Base-by-base conservation (phyloP, 2,329 filamentous ascomycete genomes). In the Nemania serpens region DNA sequence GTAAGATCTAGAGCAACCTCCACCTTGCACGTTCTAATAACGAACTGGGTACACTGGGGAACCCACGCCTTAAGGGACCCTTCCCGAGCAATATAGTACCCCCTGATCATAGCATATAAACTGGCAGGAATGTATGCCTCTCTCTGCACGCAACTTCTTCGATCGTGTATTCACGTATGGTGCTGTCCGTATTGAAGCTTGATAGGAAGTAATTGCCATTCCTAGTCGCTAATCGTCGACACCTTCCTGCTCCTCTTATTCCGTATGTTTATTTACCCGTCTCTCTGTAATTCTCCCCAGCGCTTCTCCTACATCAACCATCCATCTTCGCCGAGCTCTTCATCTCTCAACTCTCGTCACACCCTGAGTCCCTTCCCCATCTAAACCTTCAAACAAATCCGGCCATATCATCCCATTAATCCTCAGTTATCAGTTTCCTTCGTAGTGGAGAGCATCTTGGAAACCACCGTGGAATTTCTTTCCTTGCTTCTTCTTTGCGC, bases 331-430 rank as follows among this genome's bases (percentile, higher is more conserved):
- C 48, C 34, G 34, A 51, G 18, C 48, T 51, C 48, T 41, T 41
- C 48, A 51, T 51, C 34, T 41, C 48, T 51, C 22, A n/a, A 47
- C 45, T 15, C 45, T 47, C 45, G 20, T 47, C 45, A 33, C 22
- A 47, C 45, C 45, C 45, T 15, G 33, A 33, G 9, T 20, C 22
- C 33, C 45, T 20, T 20, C 45, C 33, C 10, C 33, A 20, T 37
- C 47, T 50, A 37, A 39, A 18, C 34, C 47, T 50, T 50, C 17
- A 50, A 50, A 48, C 45, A 10, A 48, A 17, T 34, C 10, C 25
- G 45, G 6, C 45, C 5, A 17, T 34, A 9, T 34, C 25, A 48
- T 48, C 25, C 25, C 25, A 48, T 34, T 11, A 34, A 48, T 34
- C 25, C 45, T 34, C 45, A 48, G 45, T 20, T 46, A 46, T 46